Base-by-base conservation (phyloP, 306 rosid species). In the Delonix regia region DNA sequence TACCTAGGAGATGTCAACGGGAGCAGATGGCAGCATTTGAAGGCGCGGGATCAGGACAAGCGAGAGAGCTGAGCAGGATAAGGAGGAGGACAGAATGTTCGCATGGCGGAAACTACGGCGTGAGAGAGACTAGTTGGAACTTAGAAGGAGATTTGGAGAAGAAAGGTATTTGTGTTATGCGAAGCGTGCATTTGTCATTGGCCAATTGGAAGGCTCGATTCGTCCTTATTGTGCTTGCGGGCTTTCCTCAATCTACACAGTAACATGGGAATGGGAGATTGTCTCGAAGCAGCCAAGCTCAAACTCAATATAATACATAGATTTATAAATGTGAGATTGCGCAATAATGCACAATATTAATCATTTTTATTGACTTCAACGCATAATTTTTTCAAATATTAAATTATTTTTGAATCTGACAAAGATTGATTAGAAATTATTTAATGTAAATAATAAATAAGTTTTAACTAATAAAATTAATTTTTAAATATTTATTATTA, bases 71-170 rank as follows among this genome's bases (percentile, higher is more conserved):
- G 28, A 42, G 73, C 2, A 71, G 69, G 42, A 59, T 55, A 21
- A 47, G 6, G 44, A 60, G 67, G 30, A 36, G 3, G 59, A 6
- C 8, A 28, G 36, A 69, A 36, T 48, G 61, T 52, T 71, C 59
- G 48, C 49, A 70, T 52, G 85, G 87, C 53, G 82, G 73, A 78
- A 70, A 52, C 57, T 14, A 48, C 30, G 71, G n/a, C n/a, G 64
- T 66, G 70, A 11, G 69, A 59, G 75, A 55, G 56, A 44, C 2
- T 24, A 30, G 33, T 1, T 1, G 25, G 52, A 27, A 38, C 48
- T 25, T 13, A 41, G 56, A 65, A 56, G n/a, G 33, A 34, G 36
- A 74, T 57, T 49, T 48, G 28, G 16, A 44, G 36, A 66, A 74
- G 73, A 73, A 73, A 67, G 51, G 82, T 56, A 80, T 33, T 27